phyloP scores from a whole-genome alignment of 2,329 filamentous ascomycete genomes.

The Hypoxylon sp. region DNA sequence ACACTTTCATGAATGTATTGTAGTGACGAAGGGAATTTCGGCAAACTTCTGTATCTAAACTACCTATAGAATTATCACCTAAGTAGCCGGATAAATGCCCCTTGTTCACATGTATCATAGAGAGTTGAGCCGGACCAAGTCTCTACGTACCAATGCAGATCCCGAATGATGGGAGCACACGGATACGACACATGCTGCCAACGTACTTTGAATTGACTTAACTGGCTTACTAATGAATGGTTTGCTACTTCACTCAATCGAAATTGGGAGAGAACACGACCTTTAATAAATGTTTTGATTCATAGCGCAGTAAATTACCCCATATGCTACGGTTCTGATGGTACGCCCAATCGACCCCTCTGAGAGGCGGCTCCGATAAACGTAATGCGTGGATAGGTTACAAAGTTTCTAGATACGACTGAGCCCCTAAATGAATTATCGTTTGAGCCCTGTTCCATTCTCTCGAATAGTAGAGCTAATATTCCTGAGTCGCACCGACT shows the following conservation, averaged over 20 bases:
- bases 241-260: neutral
- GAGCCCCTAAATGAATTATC: conserved; percentile 16
- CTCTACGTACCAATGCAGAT: neutral
- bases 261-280: neutral
- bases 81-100: neutral
- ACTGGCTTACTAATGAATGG: conserved; percentile 1
- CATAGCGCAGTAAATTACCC: conserved; percentile 19
- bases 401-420: conserved; percentile 22
- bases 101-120: neutral
- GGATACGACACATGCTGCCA: neutral
- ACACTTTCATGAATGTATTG: neutral
- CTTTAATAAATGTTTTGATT: conserved; percentile 19
- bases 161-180: neutral
- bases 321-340: conserved; percentile 16
- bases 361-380: conserved; percentile 10
- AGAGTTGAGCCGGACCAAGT: neutral
- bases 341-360: conserved; percentile 6
- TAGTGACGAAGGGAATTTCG: neutral
- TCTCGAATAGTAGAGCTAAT: neutral
- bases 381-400: conserved; percentile 25
- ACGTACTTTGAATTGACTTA: neutral
- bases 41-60: neutral
- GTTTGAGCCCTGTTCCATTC: conserved; percentile 5
- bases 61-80: too few species aligned
- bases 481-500: conserved; percentile 4